Conservation (phyloP, 805 yeast genomes). For the Cyberlindnera bimundalis region DNA sequence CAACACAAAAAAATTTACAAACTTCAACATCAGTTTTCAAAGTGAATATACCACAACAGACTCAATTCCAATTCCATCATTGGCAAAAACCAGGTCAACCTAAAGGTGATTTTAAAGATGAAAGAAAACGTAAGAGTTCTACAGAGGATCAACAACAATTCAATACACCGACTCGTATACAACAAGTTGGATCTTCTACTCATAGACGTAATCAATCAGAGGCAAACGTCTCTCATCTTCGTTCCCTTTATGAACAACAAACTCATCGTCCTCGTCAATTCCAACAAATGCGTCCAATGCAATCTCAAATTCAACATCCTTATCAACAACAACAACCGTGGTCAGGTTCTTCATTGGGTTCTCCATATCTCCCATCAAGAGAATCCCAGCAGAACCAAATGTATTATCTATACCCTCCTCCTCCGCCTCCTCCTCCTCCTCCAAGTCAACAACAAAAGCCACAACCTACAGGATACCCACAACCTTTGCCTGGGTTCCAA, state of each 20-base stretch:
- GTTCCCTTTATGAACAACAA: slow-evolving; percentile 23
- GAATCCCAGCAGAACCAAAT: slow-evolving; percentile 5
- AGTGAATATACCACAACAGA: slow-evolving; percentile 26
- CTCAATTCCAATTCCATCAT: slow-evolving; percentile 30
- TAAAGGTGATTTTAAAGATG: slow-evolving; percentile 10
- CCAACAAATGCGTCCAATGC: slow-evolving; percentile 4
- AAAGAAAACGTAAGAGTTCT: slow-evolving; percentile 9
- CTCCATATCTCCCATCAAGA: slow-evolving; percentile 19
- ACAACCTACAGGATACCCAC: slow-evolving; percentile 5
- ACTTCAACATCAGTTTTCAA: slow-evolving; percentile 27
- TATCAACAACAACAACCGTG: slow-evolving; percentile 3
- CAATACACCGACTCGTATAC: slow-evolving; percentile 6
- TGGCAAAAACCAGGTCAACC: slow-evolving; percentile 28
- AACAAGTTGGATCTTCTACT: background rate
- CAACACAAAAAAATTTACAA: slow-evolving; percentile 2
- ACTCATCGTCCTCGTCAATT: background rate
- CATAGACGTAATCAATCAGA: slow-evolving; percentile 31
- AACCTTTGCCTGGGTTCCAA: slow-evolving; percentile 5
- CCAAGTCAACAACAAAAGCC: slow-evolving; percentile 3
- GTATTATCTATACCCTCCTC: slow-evolving; percentile 10
- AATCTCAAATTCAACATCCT: slow-evolving; percentile 2
- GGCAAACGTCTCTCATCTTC: slow-evolving; percentile 26
- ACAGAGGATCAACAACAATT: slow-evolving; percentile 4
- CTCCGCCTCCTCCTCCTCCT: slow-evolving; percentile 10
- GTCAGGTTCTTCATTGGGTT: slow-evolving; percentile 7